phyloP scores from a whole-genome alignment of 345 rosid species.

The Salix brachista region DNA sequence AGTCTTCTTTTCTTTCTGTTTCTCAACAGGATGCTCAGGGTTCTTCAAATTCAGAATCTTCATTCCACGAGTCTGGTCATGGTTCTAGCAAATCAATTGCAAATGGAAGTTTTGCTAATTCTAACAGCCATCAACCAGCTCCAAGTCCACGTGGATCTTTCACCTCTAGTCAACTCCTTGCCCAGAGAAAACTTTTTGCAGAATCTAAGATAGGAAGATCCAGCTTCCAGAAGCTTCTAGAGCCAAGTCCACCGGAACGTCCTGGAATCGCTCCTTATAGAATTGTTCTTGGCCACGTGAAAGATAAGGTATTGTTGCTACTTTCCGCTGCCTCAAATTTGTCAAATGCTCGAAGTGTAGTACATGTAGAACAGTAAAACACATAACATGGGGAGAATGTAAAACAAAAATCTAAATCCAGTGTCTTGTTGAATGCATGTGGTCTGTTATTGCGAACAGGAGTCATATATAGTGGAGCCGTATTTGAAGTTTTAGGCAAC shows the following conservation, averaged over 20 bases:
- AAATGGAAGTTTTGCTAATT: constrained; percentile 43
- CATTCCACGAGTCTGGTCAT: constrained; percentile 23
- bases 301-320: constrained; percentile 65
- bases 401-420: not conserved
- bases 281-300: constrained; percentile 88
- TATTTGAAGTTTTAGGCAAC: not conserved
- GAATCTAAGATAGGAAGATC: constrained; percentile 80
- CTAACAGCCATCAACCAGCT: constrained; percentile 34
- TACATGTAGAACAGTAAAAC: not conserved
- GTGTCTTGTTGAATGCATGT: not conserved
- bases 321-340: constrained; percentile 1
- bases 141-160: constrained; percentile 43
- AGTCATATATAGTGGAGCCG: not conserved
- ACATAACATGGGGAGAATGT: not conserved
- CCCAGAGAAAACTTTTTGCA: constrained; percentile 70
- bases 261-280: constrained; percentile 91
- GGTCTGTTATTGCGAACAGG: not conserved
- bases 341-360: not conserved
- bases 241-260: constrained; percentile 74
- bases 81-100: constrained; percentile 23
- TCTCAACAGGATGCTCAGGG: constrained; percentile 35
- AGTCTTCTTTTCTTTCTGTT: not conserved
- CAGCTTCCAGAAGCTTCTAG: constrained; percentile 92
- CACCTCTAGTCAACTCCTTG: constrained; percentile 47
- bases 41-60: constrained; percentile 28